Evolutionary conservation across 2,329 filamentous ascomycete species (phyloP).

Genomic region (Zasmidium citrigriseum): DNA sequence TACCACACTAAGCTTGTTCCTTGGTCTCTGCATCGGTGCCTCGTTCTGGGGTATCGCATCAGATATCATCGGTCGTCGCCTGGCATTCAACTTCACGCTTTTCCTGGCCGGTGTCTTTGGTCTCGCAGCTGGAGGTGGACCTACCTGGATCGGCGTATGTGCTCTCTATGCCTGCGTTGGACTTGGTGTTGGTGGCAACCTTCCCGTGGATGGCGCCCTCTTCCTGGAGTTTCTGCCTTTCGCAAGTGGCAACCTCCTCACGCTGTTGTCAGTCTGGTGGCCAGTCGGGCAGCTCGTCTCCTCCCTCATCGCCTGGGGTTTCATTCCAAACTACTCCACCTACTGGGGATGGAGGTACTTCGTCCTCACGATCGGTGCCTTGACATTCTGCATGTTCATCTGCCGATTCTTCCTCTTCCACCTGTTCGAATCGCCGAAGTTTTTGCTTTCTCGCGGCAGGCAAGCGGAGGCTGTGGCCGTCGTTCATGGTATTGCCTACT

Average conservation of each 20-base stretch:
- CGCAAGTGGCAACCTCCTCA: slow-evolving; percentile 69
- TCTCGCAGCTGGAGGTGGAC: slow-evolving; percentile 66
- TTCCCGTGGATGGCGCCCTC: slow-evolving; percentile 76
- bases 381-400: slow-evolving; percentile 76
- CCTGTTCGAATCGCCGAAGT: slow-evolving; percentile 84
- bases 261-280: slow-evolving; percentile 85
- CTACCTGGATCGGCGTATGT: slow-evolving; percentile 59
- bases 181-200: slow-evolving; percentile 60
- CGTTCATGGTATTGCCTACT: slow-evolving; percentile 30
- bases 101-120: slow-evolving; percentile 72
- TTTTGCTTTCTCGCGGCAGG: slow-evolving; percentile 72
- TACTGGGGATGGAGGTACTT: slow-evolving; percentile 76
- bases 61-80: slow-evolving; percentile 74
- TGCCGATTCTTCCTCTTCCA: slow-evolving; percentile 78
- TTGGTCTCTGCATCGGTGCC: slow-evolving; percentile 76
- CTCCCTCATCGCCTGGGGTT: slow-evolving; percentile 48
- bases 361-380: slow-evolving; percentile 67
- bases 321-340: slow-evolving; percentile 44
- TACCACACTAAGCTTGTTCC: slow-evolving; percentile 74
- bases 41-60: slow-evolving; percentile 62
- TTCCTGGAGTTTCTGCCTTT: slow-evolving; percentile 79
- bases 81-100: slow-evolving; percentile 80
- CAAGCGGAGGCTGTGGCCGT: slow-evolving; percentile 78
- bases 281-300: slow-evolving; percentile 76
- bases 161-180: slow-evolving; percentile 46